Evolutionary conservation across 345 rosid species (phyloP), one percentile per base, ranked within the genome.

Genomic region (Pseudoturritis turrita): DNA sequence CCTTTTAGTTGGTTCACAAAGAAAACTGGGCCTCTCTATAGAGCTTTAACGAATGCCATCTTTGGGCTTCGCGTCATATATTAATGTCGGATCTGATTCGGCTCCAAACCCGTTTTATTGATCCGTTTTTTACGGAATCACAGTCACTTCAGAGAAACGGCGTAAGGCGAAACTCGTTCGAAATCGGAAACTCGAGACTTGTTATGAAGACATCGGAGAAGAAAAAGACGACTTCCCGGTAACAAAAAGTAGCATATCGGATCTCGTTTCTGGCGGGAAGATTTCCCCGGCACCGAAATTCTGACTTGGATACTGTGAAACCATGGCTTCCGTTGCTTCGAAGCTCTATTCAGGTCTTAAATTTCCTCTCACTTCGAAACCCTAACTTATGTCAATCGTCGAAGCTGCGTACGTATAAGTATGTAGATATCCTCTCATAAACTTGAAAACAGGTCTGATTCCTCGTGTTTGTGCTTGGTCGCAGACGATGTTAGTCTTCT

Each of bases 401-500:
- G 18, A 18, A 13, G 49, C 4, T 11, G 25, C 19, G 26, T 49
- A 40, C 55, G 18, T 60, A 22, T 35, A 25, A 23, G 11, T 10
- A 0, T 36, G 2, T 19, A 57, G 9, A 10, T 9, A 28, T 8
- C 4, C 26, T 26, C 22, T 9, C 33, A 57, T 59, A 6, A 46
- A 13, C 51, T 35, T 14, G 59, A 47, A n/a, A 67, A 19, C 44
- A 10, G 12, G 33, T 62, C 15, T 45, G 35, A 35, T 56, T n/a
- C 63, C 22, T 47, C 12, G 22, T 31, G 53, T 44, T 60, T 58
- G 15, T 22, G 17, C 51, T 62, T 25, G 43, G n/a, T 72, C 54
- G 70, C 88, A 89, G 97, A 94, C 69, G 98, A 89, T 72, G 97
- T 89, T 12, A 94, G 96, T 79, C 84, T 89, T 22, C 73, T 88